A percentile compares a stretch with the other conserved stretches of the same genome.
phyloP scores from a whole-genome alignment of 805 yeast species.

The Brettanomyces nanus region DNA sequence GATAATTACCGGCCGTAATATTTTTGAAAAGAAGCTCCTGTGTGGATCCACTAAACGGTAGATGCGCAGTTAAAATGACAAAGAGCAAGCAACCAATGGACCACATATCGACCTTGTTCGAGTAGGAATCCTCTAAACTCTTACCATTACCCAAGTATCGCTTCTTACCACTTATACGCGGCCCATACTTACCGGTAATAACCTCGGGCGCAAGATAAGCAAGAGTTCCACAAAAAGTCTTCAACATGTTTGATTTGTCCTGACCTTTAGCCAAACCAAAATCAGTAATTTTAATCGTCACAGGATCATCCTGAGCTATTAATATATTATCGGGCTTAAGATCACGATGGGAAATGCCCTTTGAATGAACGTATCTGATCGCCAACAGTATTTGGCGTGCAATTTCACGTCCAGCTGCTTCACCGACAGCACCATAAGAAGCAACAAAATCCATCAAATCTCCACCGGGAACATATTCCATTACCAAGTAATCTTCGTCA shows the following conservation, averaged over 20 bases:
- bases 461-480: conserved; percentile 96
- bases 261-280: conserved; percentile 93
- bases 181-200: conserved; percentile 45
- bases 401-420: conserved; percentile 81
- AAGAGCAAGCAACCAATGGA: conserved; percentile 91
- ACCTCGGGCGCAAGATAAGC: conserved; percentile 98
- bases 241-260: conserved; percentile 77
- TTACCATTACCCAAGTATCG: conserved; percentile 27
- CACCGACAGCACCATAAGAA: conserved; percentile 85
- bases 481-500: conserved; percentile 75
- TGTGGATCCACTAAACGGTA: conserved; percentile 91
- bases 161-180: conserved; percentile 13
- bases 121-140: conserved; percentile 40
- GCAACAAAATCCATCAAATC: conserved; percentile 97
- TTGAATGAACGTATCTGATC: conserved; percentile 74
- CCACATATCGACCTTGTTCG: conserved; percentile 95
- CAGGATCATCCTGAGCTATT: conserved; percentile 87
- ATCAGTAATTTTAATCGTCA: conserved; percentile 86
- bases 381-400: conserved; percentile 79
- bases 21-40: conserved; percentile 78
- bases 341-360: conserved; percentile 94
- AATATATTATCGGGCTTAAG: conserved; percentile 93
- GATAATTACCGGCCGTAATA: conserved; percentile 71
- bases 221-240: conserved; percentile 94
- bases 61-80: conserved; percentile 84